Conservation (phyloP, 805 yeast species). For the Wickerhamomyces pijperi region DNA sequence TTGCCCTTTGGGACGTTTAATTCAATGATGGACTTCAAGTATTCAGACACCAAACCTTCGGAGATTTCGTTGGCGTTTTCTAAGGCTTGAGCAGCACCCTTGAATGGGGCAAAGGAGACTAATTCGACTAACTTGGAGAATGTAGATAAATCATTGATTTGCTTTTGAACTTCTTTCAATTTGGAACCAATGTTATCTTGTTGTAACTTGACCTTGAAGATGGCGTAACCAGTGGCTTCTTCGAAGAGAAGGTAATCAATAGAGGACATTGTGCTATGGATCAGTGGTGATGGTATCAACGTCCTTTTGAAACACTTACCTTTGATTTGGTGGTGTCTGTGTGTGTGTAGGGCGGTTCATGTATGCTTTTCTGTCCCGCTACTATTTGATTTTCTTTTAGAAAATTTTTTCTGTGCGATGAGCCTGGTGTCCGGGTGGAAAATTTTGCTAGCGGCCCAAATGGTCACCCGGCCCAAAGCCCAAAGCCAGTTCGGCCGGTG, state of each 20-base stretch:
- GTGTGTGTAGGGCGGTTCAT: neutral
- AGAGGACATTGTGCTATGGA: slow-evolving; percentile 32
- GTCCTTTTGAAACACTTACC: neutral
- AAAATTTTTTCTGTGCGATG: neutral
- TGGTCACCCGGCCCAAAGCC: neutral
- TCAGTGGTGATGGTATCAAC: neutral
- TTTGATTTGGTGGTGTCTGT: neutral
- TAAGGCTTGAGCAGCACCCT: slow-evolving; percentile 98
- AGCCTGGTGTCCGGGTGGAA: neutral
- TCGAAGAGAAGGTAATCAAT: slow-evolving; percentile 89
- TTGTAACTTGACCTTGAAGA: slow-evolving; percentile 86
- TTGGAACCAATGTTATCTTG: slow-evolving; percentile 92
- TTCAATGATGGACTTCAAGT: slow-evolving; percentile 81
- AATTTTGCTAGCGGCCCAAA: neutral
- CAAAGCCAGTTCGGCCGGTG: no score
- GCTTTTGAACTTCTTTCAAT: slow-evolving; percentile 87
- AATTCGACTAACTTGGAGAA: slow-evolving; percentile 90
- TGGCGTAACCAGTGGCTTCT: slow-evolving; percentile 97
- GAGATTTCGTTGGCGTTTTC: slow-evolving; percentile 97
- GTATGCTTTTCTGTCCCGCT: neutral
- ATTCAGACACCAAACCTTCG: slow-evolving; percentile 92
- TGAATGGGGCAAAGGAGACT: slow-evolving; percentile 94
- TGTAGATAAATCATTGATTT: slow-evolving; percentile 72
- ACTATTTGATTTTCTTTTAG: neutral
- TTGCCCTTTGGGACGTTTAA: slow-evolving; percentile 78